Base-by-base conservation (phyloP, 78 protist species). In the Fonticula alba region DNA sequence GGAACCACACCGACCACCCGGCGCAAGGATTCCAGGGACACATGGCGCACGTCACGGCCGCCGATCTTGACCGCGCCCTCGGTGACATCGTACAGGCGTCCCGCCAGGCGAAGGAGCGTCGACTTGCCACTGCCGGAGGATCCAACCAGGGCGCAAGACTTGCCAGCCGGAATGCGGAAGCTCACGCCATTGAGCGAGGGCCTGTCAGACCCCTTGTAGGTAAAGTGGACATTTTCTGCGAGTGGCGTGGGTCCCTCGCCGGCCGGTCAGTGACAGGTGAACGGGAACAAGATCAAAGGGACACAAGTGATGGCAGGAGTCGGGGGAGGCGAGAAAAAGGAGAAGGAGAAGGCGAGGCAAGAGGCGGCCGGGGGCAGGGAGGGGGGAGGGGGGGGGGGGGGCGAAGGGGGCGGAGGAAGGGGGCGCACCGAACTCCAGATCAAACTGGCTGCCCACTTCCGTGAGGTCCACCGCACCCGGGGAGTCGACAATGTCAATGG, bases 101-200 rank as follows among this genome's bases (percentile, higher is more conserved):
- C 66, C 24, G 81, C 29, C 32, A 84, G 67, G 27, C 60, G 59
- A 15, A 69, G 0, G 41, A 81, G 40, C 20, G 90, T 79, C 26
- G 66, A 33, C 51, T 66, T 66, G 46, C 78, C 78, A 51, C 63
- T 75, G 29, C 98, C 98, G 15, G 74, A 41, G 11, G 84, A 54
- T 27, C 98, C 98, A 32, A 86, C 93, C 20, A 93, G 62, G n/a
- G 93, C 98, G 51, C 72, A 61, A 2, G 82, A 72, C n/a, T 50
- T 24, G 24, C 88, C 95, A 2, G 76, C 53, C 7, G 79, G 91
- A 5, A 84, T 22, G 0, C n/a, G n/a, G n/a, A n/a, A n/a, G 32
- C 46, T n/a, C 17, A 76, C 26, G 20, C 31, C 62, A 38, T 69
- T 47, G n/a, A n/a, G n/a, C n/a, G n/a, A n/a, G n/a, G n/a, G n/a